A percentile compares a stretch with the other conserved stretches of the same genome.
Conservation (phyloP, 2,329 filamentous ascomycete species). For the Phoma herbarum region DNA sequence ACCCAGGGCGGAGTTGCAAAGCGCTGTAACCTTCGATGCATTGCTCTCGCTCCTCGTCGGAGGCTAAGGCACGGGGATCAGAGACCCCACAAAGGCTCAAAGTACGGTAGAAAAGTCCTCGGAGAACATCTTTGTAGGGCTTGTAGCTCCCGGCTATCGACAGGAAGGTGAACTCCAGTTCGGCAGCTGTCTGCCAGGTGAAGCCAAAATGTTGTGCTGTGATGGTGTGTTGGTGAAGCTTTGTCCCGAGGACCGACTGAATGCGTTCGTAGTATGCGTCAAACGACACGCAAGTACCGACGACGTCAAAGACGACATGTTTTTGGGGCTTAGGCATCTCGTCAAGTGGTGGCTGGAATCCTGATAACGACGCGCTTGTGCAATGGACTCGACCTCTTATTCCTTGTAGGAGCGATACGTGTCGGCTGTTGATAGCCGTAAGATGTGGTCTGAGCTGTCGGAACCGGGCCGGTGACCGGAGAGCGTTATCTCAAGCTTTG, state of each 20-base stretch:
- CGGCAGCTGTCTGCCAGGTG: slow-evolving; percentile 58
- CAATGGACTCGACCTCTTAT: background rate
- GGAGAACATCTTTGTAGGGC: slow-evolving; percentile 56
- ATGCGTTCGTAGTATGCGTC: slow-evolving; percentile 56
- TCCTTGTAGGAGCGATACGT: background rate
- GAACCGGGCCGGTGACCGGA: background rate
- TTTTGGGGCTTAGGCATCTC: slow-evolving; percentile 7
- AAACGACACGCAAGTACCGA: slow-evolving; percentile 62
- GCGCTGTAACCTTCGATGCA: slow-evolving; percentile 53
- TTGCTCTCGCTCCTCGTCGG: slow-evolving; percentile 54
- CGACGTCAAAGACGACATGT: slow-evolving; percentile 51
- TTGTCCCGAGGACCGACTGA: slow-evolving; percentile 53
- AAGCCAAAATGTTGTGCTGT: slow-evolving; percentile 57
- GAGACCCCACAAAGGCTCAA: slow-evolving; percentile 56
- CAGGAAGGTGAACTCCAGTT: slow-evolving; percentile 62
- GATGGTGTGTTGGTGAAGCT: slow-evolving; percentile 53
- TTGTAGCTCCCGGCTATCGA: slow-evolving; percentile 56
- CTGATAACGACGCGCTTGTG: background rate
- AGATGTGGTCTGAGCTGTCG: background rate
- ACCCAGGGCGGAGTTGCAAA: slow-evolving; percentile 49
- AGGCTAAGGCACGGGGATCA: slow-evolving; percentile 55
- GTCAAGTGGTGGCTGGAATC: background rate
- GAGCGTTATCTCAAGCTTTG: background rate
- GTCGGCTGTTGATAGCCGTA: background rate
- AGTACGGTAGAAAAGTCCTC: slow-evolving; percentile 60